Evolutionary conservation across 2,329 filamentous ascomycete genomes (phyloP), one percentile per base, ranked within the genome.

Genomic region (Diplodia mutila): DNA sequence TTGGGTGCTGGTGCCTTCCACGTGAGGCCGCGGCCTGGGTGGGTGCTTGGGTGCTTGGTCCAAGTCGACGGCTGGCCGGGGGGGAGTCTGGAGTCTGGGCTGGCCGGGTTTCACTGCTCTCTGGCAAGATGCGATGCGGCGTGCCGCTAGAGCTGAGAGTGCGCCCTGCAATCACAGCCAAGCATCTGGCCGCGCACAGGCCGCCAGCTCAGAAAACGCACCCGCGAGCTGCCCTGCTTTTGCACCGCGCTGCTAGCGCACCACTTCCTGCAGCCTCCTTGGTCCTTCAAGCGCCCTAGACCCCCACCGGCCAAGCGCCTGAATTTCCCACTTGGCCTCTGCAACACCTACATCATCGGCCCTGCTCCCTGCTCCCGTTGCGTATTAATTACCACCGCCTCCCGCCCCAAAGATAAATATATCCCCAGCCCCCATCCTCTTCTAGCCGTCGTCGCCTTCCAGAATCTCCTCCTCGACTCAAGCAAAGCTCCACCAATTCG

Each of bases 271-370:
- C 46, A 49, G 59, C 29, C 42, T 61, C 59, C 54, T 59, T 59
- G 54, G 42, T 34, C 42, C 16, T 21, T 49, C 59, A 49, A 63
- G 59, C 46, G 59, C 59, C 59, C 59, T 63, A 63, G 59, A 29
- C 59, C 59, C 59, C 59, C 42, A 49, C 59, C 27, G 46, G 59
- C 59, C 59, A 63, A 63, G 59, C 59, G 59, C 59, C 59, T 51
- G 59, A 63, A 63, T 63, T 63, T 63, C 59, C 59, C 46, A 51
- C 59, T 18, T 61, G 59, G 59, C 59, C 59, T 21, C 42, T 51
- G 59, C 59, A 63, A 51, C 59, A 63, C 27, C 59, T 48, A 63
- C 59, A 63, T 63, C 59, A 63, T 63, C 59, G 59, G 46, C 42
- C 59, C 46, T 63, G 59, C 59, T 63, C 59, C 59, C 59, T 63